phyloP scores from a whole-genome alignment of 805 yeast genomes.

The Candida cerambycidarum region DNA sequence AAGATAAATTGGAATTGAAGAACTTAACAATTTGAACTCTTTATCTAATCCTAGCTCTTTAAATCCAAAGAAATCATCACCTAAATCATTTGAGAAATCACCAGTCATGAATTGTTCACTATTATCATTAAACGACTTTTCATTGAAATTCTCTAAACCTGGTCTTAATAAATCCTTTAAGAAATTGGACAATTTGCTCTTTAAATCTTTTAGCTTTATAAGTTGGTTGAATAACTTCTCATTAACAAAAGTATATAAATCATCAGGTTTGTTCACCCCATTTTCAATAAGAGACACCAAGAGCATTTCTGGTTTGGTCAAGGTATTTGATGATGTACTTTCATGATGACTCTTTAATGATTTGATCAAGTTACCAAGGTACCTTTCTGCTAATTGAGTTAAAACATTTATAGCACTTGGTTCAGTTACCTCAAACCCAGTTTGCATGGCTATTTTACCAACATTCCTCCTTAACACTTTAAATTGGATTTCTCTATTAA shows the following conservation, averaged over 20 bases:
- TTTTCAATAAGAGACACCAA: constrained; percentile 72
- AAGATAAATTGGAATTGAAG: constrained; percentile 86
- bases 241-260: constrained; percentile 67
- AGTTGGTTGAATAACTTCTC: constrained; percentile 72
- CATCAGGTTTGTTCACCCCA: constrained; percentile 80
- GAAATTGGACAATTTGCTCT: constrained; percentile 63
- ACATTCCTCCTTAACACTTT: constrained; percentile 67
- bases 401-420: constrained; percentile 74
- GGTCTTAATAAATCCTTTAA: constrained; percentile 84
- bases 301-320: constrained; percentile 46
- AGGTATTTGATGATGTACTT: constrained; percentile 48
- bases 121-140: constrained; percentile 79
- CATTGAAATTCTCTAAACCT: constrained; percentile 67
- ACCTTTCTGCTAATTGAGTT: constrained; percentile 81
- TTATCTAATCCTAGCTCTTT: constrained; percentile 89
- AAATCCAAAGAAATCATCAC: constrained; percentile 98
- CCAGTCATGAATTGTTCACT: constrained; percentile 95
- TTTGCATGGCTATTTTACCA: constrained; percentile 81
- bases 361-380: constrained; percentile 69
- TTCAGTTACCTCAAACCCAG: constrained; percentile 86
- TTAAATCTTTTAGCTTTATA: constrained; percentile 66
- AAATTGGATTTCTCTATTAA: constrained; percentile 60
- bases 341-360: constrained; percentile 73
- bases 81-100: constrained; percentile 88
- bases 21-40: constrained; percentile 80